These are phyloP conservation scores for Citrus sp. DNA, from an alignment of 345 rosid species.

Conservation along the genomic window DNA sequence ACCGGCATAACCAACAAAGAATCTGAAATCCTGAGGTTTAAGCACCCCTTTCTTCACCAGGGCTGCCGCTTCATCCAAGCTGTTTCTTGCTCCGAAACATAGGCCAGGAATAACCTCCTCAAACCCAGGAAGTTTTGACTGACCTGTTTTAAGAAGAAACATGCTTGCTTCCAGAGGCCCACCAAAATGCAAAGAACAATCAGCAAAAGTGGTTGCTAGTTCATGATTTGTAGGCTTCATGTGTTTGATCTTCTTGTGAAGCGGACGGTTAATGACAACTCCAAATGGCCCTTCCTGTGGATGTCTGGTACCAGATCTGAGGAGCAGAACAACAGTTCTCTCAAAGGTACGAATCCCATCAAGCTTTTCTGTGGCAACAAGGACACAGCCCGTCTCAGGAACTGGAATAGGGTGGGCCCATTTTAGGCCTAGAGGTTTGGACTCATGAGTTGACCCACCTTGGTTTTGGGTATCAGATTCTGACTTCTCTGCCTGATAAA, in stretches of 20 bases:
- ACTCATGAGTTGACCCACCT: conserved; percentile 34
- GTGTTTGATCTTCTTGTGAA: conserved; percentile 68
- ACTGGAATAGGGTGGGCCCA: conserved; percentile 96
- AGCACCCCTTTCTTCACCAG: conserved; percentile 74
- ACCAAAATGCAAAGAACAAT: conserved; percentile 80
- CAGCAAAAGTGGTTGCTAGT: conserved; percentile 76
- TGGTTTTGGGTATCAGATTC: conserved; percentile 54
- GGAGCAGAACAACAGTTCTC: conserved; percentile 86
- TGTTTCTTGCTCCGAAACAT: conserved; percentile 74
- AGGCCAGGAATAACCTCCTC: conserved; percentile 85
- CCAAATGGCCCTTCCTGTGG: conserved; percentile 96
- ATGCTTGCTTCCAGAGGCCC: conserved; percentile 91
- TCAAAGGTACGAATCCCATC: conserved; percentile 80
- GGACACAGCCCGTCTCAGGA: conserved; percentile 92
- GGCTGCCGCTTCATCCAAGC: conserved; percentile 73
- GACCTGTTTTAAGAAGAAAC: conserved; percentile 60
- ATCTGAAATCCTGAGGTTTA: conserved; percentile 77
- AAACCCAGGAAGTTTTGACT: conserved; percentile 56
- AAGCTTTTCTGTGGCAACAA: conserved; percentile 93
- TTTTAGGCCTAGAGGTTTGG: conserved; percentile 53
- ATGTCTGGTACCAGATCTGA: conserved; percentile 76
- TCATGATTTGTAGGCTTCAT: conserved; percentile 71
- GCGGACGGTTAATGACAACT: conserved; percentile 82
- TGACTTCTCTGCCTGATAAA: conserved; percentile 48
- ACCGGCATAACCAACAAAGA: conserved; percentile 88